A percentile compares a stretch with the other conserved stretches of the same genome.
phyloP scores from a whole-genome alignment of 192 early-diverging fungal species.

The Linnemannia hyalina region DNA sequence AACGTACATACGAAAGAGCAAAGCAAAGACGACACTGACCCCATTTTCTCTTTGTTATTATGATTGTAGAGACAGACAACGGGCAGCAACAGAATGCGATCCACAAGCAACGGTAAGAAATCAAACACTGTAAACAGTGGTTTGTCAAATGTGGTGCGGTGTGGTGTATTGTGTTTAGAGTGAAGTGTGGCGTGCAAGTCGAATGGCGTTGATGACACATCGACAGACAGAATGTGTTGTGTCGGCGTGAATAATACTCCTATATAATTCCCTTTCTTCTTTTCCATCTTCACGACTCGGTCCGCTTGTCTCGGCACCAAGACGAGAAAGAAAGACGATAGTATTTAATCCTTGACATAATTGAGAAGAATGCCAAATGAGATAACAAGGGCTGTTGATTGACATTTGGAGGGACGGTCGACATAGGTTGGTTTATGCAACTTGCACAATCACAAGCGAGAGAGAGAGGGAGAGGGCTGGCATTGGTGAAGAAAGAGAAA shows the following conservation, averaged over 20 bases:
- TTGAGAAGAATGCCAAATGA: no score
- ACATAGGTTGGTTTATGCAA: no score
- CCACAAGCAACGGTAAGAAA: conserved; percentile 7
- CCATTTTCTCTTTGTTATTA: not conserved
- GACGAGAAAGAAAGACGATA: not conserved
- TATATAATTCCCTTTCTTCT: not conserved
- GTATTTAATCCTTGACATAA: not conserved
- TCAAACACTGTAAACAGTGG: not conserved
- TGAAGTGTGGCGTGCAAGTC: not conserved
- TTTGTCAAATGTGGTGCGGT: no score
- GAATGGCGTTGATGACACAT: not conserved
- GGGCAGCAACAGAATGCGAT: conserved; percentile 2
- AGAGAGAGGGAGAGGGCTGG: not conserved
- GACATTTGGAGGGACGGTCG: no score
- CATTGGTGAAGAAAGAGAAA: not conserved
- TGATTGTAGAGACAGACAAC: not conserved
- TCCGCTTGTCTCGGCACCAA: not conserved
- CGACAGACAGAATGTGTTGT: not conserved
- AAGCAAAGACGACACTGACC: not conserved
- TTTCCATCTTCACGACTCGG: not conserved
- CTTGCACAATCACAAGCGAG: not conserved
- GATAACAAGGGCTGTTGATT: no score
- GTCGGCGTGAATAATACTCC: not conserved
- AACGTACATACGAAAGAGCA: not conserved
- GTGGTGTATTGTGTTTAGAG: not conserved